Base-by-base conservation (phyloP, 345 rosid genomes). In the Pistacia atlantica region DNA sequence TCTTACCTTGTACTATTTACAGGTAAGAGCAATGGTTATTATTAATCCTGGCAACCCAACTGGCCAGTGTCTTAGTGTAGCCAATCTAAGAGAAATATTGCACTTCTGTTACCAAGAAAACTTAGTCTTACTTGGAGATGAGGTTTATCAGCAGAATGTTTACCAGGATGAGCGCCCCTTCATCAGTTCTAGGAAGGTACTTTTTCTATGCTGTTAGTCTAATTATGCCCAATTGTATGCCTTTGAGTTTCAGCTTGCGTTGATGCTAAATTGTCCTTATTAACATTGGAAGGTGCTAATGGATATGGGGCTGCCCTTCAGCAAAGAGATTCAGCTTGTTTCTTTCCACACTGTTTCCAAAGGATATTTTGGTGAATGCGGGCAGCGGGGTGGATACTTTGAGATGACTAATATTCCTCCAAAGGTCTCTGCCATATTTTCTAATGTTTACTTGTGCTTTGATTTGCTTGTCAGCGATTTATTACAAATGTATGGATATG, bases 41-140 rank as follows among this genome's bases (percentile, higher is more conserved):
- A 96, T 96, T 67, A 96, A 96, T 88, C 99, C 99, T 3, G 99
- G 98, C n/a, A 96, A 96, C 83, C 99, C 99, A 49, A 96, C 99
- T 46, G 99, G 99, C n/a, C 95, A 90, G 83, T 96, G 99, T 80
- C 93, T 96, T 55, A 96, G 99, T 71, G 94, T 80, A 89, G 88
- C 96, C 75, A 96, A 96, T 81, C 81, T 96, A 69, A 88, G 87
- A 84, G 98, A 93, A 87, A 93, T 93, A 75, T 72, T 96, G 81
- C 79, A 20, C 73, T 96, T 86, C 82, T 96, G 99, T 85, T 82
- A 87, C 74, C 89, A 83, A 73, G 99, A 96, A 82, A 87, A 86
- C 75, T 67, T 96, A 69, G 97, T 86, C 69, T 87, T 96, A 84
- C 91, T 96, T 65, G 99, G 98, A 71, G 99, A 96, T 8, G 99